Base-by-base conservation (phyloP, 805 yeast species). In the Lachancea mirantina region DNA sequence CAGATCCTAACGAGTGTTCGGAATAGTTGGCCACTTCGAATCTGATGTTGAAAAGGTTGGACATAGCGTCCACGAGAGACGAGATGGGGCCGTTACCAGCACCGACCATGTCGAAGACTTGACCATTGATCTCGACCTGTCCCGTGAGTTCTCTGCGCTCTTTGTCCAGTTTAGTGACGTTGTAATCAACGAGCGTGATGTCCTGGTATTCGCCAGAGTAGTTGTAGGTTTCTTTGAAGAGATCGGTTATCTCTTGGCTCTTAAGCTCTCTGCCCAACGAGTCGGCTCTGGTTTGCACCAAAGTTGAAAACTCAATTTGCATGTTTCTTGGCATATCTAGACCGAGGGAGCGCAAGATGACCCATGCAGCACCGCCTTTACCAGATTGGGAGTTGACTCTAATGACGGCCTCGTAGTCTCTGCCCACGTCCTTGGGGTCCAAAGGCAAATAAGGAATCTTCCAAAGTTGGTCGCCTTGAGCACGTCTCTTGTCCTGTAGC, bases 291-390 rank as follows among this genome's bases (percentile, higher is more conserved):
- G 56, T 46, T 62, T 80, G 89, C 26, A 80, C 85, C 39, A 71
- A 59, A 18, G 66, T 64, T 9, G 85, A 77, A 59, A 80, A 80
- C 38, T 68, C 68, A 35, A 80, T 73, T 63, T 80, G 89, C 59
- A 80, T 62, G 35, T 63, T 64, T 64, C 85, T 72, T 55, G 89
- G 89, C 42, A 80, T 62, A 51, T 80, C 89, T 45, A 80, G 64
- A 41, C 84, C 87, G 46, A 78, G 61, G 19, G 81, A 65, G 61
- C 83, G 69, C 50, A 78, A 70, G 41, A 80, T 68, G 36, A 80
- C 75, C 89, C 89, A 80, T 14, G 88, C 84, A 28, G 88, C 84
- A 59, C 89, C 89, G 53, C 89, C 89, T 59, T 80, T 80, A 58
- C 89, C 89, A n/a, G 84, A 76, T 62, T 80, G 89, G 14, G 89